phyloP scores from a whole-genome alignment of 1,139 yeast genomes.

The Yamadazyma membranifaciens region DNA sequence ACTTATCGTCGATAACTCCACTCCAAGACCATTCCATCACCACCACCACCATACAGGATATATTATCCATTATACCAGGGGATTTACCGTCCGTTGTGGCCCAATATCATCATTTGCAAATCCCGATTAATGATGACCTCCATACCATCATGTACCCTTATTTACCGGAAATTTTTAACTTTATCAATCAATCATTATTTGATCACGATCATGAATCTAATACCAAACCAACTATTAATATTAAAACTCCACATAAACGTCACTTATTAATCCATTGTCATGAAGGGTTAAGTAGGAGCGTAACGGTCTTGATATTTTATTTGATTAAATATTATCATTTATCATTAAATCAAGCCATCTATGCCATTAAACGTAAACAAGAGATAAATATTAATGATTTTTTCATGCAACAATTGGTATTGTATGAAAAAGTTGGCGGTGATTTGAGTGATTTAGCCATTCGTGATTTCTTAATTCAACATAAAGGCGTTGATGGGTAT shows the following conservation, averaged over 20 bases:
- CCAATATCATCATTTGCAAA: constrained; percentile 46
- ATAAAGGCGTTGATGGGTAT: constrained; percentile 22
- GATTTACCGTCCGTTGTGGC: constrained; percentile 47
- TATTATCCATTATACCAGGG: constrained; percentile 68
- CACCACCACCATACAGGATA: constrained; percentile 57
- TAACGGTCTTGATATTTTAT: constrained; percentile 69
- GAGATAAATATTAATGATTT: constrained; percentile 60
- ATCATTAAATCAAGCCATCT: constrained; percentile 58
- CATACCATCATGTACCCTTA: constrained; percentile 59
- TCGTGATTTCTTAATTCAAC: constrained; percentile 25
- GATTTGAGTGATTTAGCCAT: constrained; percentile 25
- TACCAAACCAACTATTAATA: constrained; percentile 9
- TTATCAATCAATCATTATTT: constrained; percentile 63
- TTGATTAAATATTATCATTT: constrained; percentile 72
- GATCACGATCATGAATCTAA: constrained; percentile 1
- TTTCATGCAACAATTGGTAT: constrained; percentile 68
- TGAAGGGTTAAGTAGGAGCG: constrained; percentile 87
- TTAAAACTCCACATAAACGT: constrained; percentile 34
- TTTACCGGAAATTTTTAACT: constrained; percentile 58
- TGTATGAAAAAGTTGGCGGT: constrained; percentile 46
- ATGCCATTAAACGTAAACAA: constrained; percentile 67
- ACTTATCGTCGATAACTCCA: constrained; percentile 60
- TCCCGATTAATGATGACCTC: constrained; percentile 66
- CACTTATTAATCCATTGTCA: constrained; percentile 68
- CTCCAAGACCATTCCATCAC: constrained; percentile 44